Conservation (phyloP, 2,329 filamentous ascomycete species). For the Arachnomyces sp. region DNA sequence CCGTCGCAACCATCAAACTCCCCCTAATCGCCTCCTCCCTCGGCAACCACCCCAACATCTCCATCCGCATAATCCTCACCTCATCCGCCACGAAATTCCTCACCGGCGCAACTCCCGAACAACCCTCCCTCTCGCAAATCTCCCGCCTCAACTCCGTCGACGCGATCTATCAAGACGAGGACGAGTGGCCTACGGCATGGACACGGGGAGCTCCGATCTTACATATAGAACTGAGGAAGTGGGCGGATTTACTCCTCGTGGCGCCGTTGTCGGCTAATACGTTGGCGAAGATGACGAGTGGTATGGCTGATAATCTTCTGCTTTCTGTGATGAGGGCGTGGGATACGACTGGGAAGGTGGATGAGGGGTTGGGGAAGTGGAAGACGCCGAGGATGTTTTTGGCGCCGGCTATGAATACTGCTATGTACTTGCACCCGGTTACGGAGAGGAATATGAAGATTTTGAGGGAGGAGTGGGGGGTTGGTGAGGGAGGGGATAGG, state of each 20-base stretch:
- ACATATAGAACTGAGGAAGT: constrained; percentile 79
- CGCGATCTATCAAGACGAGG: constrained; percentile 71
- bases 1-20: constrained; percentile 84
- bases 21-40: constrained; percentile 51
- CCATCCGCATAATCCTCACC: constrained; percentile 80
- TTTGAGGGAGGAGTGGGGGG: constrained; percentile 64
- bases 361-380: constrained; percentile 26
- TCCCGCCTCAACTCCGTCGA: constrained; percentile 63
- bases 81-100: constrained; percentile 68
- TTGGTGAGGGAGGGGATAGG: constrained; percentile 14
- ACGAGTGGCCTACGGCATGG: constrained; percentile 80
- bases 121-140: constrained; percentile 60
- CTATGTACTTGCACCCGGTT: constrained; percentile 79
- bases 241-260: constrained; percentile 74
- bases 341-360: constrained; percentile 64
- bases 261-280: constrained; percentile 78
- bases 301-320: constrained; percentile 70
- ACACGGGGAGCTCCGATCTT: constrained; percentile 69
- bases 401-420: constrained; percentile 73
- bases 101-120: constrained; percentile 64
- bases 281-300: constrained; percentile 73
- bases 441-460: constrained; percentile 62
- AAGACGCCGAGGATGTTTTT: constrained; percentile 60
- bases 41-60: constrained; percentile 45
- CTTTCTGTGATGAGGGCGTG: constrained; percentile 72